A percentile compares a stretch with the other conserved stretches of the same genome.
phyloP scores from a whole-genome alignment of 73 alveolate genomes.

The Symbiodinium natans region DNA sequence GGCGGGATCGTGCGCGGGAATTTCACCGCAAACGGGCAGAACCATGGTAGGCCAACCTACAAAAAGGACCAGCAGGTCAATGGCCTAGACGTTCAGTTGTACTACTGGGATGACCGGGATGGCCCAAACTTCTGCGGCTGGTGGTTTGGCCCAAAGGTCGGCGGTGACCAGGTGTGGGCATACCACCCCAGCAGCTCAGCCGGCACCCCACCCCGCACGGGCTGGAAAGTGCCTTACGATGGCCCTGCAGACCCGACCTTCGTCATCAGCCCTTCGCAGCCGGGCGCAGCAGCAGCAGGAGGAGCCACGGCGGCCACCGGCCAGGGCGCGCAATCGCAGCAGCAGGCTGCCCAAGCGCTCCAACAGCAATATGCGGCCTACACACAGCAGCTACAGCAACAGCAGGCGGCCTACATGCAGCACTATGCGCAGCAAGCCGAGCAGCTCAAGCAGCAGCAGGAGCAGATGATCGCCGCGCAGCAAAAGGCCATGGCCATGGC shows the following conservation, averaged over 20 bases:
- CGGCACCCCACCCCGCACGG: slow-evolving; percentile 76
- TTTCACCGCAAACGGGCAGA: slow-evolving; percentile 91
- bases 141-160: slow-evolving; percentile 94
- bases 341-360: not conserved
- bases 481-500: slow-evolving; percentile 64
- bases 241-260: slow-evolving; percentile 80
- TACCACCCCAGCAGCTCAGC: slow-evolving; percentile 74
- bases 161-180: slow-evolving; percentile 93
- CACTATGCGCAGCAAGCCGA: slow-evolving; percentile 2
- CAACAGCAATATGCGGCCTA: not conserved
- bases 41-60: slow-evolving; percentile 84
- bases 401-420: slow-evolving; percentile 58
- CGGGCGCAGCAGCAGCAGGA: not conserved
- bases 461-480: slow-evolving; percentile 82
- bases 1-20: slow-evolving; percentile 91
- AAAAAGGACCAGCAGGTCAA: slow-evolving; percentile 70
- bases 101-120: slow-evolving; percentile 94
- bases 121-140: slow-evolving; percentile 87
- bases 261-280: slow-evolving; percentile 42
- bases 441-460: slow-evolving; percentile 39
- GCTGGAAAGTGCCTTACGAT: slow-evolving; percentile 93
- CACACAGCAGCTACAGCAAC: not conserved
- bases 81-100: slow-evolving; percentile 85
- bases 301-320: not conserved
- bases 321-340: not conserved